These are phyloP conservation scores for Suhomyces vadensis DNA, from an alignment of 805 yeast genomes.

Conservation along the genomic window DNA sequence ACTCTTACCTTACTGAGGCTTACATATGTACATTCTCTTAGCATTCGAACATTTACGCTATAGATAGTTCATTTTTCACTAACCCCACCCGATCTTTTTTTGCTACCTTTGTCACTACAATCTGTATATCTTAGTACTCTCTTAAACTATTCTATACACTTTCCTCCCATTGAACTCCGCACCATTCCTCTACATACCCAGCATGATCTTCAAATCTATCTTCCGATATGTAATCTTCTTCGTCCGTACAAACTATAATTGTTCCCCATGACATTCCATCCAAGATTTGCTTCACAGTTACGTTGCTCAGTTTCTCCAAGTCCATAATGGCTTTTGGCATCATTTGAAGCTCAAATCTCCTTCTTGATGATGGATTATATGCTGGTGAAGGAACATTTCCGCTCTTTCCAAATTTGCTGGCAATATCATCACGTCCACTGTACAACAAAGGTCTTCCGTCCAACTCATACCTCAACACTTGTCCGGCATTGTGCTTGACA, in stretches of 20 bases:
- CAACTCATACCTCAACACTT: conserved; percentile 81
- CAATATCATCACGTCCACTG: conserved; percentile 58
- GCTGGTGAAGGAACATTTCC: conserved; percentile 57
- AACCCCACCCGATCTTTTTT: too few relatives aligned
- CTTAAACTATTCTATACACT: conserved; percentile 7
- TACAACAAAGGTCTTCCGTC: conserved; percentile 79
- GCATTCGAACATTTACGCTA: too few relatives aligned
- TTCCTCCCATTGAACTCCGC: conserved; percentile 86
- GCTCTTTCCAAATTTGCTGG: conserved; percentile 40
- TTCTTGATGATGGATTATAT: conserved; percentile 56
- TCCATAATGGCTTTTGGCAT: conserved; percentile 93
- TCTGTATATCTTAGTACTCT: too few relatives aligned
- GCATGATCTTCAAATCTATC: conserved; percentile 53
- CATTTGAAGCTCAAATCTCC: conserved; percentile 82
- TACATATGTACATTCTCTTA: too few relatives aligned
- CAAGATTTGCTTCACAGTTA: conserved; percentile 37
- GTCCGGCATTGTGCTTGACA: conserved; percentile 80
- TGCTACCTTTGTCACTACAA: too few relatives aligned
- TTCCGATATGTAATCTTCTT: conserved; percentile 59
- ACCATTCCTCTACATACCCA: conserved; percentile 78
- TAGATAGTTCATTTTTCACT: too few relatives aligned
- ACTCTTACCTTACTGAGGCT: too few relatives aligned
- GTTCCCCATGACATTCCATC: conserved; percentile 99
- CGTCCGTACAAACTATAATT: conserved; percentile 76
- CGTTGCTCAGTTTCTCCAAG: conserved; percentile 50